A percentile compares a stretch with the other conserved stretches of the same genome.
phyloP scores from a whole-genome alignment of 1,284 basidiomycete genomes.

The Fomes fomentarius region DNA sequence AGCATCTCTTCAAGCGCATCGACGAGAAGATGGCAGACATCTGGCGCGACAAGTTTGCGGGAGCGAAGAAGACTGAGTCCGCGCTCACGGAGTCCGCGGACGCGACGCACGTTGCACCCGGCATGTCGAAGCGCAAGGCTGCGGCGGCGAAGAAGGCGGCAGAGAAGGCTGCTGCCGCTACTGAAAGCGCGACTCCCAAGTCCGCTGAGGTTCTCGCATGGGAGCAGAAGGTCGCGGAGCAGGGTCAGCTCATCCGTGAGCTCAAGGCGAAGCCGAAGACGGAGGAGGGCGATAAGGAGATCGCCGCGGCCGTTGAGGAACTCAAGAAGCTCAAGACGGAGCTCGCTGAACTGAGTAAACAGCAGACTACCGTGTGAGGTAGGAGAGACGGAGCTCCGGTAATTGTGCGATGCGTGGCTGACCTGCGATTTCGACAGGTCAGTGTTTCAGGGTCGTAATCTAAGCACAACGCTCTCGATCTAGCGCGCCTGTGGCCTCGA shows the following conservation, averaged over 20 bases:
- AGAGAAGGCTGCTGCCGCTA: slow-evolving; percentile 27
- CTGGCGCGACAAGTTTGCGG: slow-evolving; percentile 81
- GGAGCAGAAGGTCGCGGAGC: slow-evolving; percentile 74
- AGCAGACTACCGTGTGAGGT: not conserved
- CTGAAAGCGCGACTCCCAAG: slow-evolving; percentile 51
- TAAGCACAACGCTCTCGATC: no score
- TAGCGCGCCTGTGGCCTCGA: no score
- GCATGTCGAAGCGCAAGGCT: slow-evolving; percentile 58
- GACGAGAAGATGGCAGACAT: slow-evolving; percentile 88
- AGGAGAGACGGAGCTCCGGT: no score
- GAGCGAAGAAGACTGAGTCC: slow-evolving; percentile 36
- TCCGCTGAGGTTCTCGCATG: slow-evolving; percentile 64
- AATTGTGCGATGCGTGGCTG: not conserved
- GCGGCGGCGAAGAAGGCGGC: slow-evolving; percentile 43
- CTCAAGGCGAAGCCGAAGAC: slow-evolving; percentile 72
- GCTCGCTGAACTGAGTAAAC: slow-evolving; percentile 49
- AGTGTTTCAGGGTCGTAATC: not conserved
- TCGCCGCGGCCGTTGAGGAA: slow-evolving; percentile 47
- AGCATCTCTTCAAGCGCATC: slow-evolving; percentile 93
- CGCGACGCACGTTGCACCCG: slow-evolving; percentile 43
- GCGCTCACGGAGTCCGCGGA: slow-evolving; percentile 40
- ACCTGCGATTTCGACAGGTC: not conserved
- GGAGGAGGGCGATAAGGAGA: slow-evolving; percentile 56
- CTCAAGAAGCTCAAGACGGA: slow-evolving; percentile 65
- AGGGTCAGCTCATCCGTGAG: slow-evolving; percentile 71